Evolutionary conservation across 306 rosid species (phyloP).

Genomic region (Lotus japonicus): DNA sequence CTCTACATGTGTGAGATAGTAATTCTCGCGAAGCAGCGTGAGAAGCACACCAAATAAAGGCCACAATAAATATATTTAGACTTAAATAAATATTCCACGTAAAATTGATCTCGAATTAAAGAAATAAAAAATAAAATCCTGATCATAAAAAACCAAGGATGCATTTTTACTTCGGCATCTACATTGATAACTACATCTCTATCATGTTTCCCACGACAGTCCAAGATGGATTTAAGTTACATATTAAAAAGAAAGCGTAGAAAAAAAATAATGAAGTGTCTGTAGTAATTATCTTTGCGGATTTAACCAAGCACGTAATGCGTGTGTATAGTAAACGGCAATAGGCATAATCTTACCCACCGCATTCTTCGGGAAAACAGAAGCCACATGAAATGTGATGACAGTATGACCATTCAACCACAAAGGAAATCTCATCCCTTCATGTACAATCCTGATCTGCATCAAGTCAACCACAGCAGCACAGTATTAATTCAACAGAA

Average conservation of each 20-base stretch:
- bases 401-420: slow-evolving; percentile 78
- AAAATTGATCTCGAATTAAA: not conserved
- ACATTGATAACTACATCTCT: not conserved
- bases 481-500: too few relatives aligned
- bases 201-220: not conserved
- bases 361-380: slow-evolving; percentile 72
- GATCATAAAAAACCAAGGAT: not conserved
- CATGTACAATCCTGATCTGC: slow-evolving; percentile 80
- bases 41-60: not conserved
- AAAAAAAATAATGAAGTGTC: not conserved
- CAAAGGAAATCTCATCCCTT: slow-evolving; percentile 90
- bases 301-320: not conserved
- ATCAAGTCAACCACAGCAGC: slow-evolving; percentile 7
- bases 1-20: not conserved
- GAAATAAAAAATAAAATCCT: not conserved
- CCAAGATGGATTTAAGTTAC: slow-evolving; percentile 1
- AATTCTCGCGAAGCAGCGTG: not conserved
- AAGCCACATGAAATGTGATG: slow-evolving; percentile 61
- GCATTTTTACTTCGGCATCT: not conserved
- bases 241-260: not conserved
- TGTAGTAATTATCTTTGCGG: not conserved
- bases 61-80: not conserved
- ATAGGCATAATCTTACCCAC: slow-evolving; percentile 78
- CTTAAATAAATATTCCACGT: not conserved
- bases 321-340: slow-evolving; percentile 3